Evolutionary conservation across 768 basidiomycete genomes (phyloP).

Genomic region (Gyrodon lividus): DNA sequence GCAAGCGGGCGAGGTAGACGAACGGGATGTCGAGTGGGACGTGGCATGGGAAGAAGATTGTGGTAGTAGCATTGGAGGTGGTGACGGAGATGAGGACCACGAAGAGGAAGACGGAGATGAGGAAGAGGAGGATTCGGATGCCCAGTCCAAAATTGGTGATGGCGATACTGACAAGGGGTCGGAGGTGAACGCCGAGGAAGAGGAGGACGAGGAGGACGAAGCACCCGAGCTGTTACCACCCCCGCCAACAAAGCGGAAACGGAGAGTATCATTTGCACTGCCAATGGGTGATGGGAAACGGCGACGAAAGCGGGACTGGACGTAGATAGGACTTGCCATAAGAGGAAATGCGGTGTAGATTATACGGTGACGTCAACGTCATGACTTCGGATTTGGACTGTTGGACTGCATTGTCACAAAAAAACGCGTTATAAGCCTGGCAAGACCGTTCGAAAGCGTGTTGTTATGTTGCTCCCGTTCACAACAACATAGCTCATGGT

Average conservation of each 20-base stretch:
- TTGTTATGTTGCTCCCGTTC: too few species aligned
- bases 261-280: conserved; percentile 47
- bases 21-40: conserved; percentile 41
- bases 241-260: conserved; percentile 45
- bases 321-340: neutral
- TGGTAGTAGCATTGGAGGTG: conserved; percentile 28
- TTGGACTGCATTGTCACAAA: too few species aligned
- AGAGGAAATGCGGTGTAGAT: neutral
- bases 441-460: too few species aligned
- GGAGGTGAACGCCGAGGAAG: conserved; percentile 39
- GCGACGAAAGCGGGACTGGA: conserved; percentile 4
- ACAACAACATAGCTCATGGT: conserved; percentile 38
- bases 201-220: conserved; percentile 46
- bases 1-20: conserved; percentile 37
- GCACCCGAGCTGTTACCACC: conserved; percentile 37
- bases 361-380: conserved; percentile 1
- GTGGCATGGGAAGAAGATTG: conserved; percentile 32
- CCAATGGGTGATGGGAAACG: conserved; percentile 12
- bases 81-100: conserved; percentile 37
- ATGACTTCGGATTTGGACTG: conserved; percentile 3
- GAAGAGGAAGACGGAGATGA: conserved; percentile 38
- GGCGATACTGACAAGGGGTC: conserved; percentile 28
- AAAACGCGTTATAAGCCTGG: conserved; percentile 6
- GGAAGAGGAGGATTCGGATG: conserved; percentile 34
- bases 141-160: conserved; percentile 29